Evolutionary conservation across 306 rosid genomes (phyloP).

Genomic region (Trifolium repens): DNA sequence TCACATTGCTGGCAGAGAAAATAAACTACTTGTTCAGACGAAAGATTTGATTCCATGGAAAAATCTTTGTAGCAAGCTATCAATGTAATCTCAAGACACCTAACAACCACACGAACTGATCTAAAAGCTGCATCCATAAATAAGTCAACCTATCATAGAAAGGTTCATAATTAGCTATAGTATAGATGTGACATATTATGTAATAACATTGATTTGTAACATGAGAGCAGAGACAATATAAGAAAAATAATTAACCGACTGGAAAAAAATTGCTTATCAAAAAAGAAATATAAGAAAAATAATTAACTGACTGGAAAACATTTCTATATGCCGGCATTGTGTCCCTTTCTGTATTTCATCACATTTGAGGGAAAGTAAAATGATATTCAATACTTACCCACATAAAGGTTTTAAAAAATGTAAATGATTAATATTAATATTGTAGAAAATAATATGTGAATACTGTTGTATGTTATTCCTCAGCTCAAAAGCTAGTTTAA

Average conservation of each 20-base stretch:
- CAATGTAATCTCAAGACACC: constrained; percentile 65
- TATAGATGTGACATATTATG: constrained; percentile 27
- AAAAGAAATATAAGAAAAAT: neutral
- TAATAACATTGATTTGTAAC: constrained; percentile 29
- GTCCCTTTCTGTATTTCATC: constrained; percentile 10
- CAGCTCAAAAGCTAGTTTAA: too few relatives aligned
- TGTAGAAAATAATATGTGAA: too few relatives aligned
- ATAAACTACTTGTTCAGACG: constrained; percentile 66
- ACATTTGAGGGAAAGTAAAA: constrained; percentile 20
- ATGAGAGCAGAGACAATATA: neutral
- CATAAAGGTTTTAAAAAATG: constrained; percentile 13
- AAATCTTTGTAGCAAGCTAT: constrained; percentile 50
- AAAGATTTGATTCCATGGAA: constrained; percentile 48
- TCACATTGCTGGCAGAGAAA: constrained; percentile 94
- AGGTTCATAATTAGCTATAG: constrained; percentile 46
- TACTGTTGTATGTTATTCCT: too few relatives aligned
- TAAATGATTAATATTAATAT: constrained; percentile 13
- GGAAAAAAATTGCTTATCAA: neutral
- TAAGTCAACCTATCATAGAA: constrained; percentile 75
- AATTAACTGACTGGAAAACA: constrained; percentile 21
- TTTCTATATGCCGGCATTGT: too few relatives aligned
- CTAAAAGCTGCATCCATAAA: constrained; percentile 97
- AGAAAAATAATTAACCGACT: constrained; percentile 5
- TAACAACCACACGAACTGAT: constrained; percentile 68
- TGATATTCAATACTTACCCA: neutral